Percentiles rank a stretch among this genome's conserved stretches.
These are phyloP conservation scores for Paraphaeosphaeria minitans DNA, from an alignment of 2,329 filamentous ascomycete genomes.

Conservation along the genomic window DNA sequence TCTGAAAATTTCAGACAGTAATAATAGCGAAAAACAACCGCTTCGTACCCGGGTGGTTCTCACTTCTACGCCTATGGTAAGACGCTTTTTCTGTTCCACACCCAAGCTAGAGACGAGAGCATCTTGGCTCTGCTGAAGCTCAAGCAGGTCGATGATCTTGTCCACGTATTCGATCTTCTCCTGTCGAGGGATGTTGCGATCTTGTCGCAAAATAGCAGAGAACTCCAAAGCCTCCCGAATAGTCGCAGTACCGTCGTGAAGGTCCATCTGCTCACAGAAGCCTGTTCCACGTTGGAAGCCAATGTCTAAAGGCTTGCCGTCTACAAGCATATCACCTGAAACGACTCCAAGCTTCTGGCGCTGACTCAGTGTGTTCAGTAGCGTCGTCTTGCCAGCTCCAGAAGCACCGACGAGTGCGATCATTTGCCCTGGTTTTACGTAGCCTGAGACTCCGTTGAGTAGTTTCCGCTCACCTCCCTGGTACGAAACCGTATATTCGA, in stretches of 20 bases:
- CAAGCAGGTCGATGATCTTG: constrained; percentile 68
- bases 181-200: constrained; percentile 56
- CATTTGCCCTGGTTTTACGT: constrained; percentile 79
- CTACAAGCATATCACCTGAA: constrained; percentile 73
- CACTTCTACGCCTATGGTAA: constrained; percentile 77
- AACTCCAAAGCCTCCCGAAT: constrained; percentile 73
- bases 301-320: constrained; percentile 64
- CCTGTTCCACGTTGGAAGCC: constrained; percentile 73
- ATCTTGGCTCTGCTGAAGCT: constrained; percentile 69
- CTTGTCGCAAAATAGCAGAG: constrained; percentile 68
- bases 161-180: constrained; percentile 72
- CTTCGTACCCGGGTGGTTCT: too few species aligned
- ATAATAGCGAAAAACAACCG: too few species aligned
- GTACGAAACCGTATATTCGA: constrained; percentile 74
- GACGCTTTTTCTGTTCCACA: constrained; percentile 72
- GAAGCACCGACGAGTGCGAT: constrained; percentile 82
- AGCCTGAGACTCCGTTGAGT: constrained; percentile 73
- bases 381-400: constrained; percentile 81
- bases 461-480: constrained; percentile 66
- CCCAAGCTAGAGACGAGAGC: constrained; percentile 68
- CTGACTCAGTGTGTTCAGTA: constrained; percentile 78
- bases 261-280: constrained; percentile 74
- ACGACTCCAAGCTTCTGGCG: constrained; percentile 70
- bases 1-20: too few species aligned
- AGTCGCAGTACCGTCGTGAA: constrained; percentile 71